Base-by-base conservation (phyloP, 139 green algal genomes). In the Parachlorella kessleri region DNA sequence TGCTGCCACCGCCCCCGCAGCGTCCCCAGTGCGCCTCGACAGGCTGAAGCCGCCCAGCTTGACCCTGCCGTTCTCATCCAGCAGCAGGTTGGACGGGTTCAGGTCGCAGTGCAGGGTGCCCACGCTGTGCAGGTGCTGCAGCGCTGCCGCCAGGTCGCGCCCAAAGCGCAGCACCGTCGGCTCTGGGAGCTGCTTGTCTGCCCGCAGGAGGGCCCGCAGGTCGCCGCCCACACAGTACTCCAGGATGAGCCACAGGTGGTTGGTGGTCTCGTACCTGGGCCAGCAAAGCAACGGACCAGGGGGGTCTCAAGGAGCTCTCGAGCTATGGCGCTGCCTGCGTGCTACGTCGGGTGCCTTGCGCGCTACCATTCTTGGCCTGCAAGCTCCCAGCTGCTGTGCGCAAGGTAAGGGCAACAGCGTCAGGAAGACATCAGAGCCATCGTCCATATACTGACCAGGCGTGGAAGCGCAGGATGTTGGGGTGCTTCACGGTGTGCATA, bases 161-260 rank as follows among this genome's bases (percentile, higher is more conserved):
- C 65, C 94, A 84, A 99, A 96, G 79, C 95, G 91, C 71, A 94
- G 90, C 18, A 98, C 91, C 38, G 88, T 95, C 35, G 83, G 79
- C 81, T 98, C 94, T 18, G 96, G 96, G 32, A 99, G 85, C 6
- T 73, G 73, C 30, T 91, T 84, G 72, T 99, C 96, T 83, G 94
- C 83, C 30, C 86, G 73, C 39, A 99, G 86, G 78, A 99, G 81
- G 0, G 88, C 88, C 81, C 95, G 88, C 55, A 99, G 87, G 84
- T 97, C 93, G 0, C 96, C 96, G 1, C 96, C 96, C 10, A 98
- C 96, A 70, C 95, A 98, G 85, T 97, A 99, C 86, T 99, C 96
- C 70, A 99, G 85, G 42, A 99, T 96, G n/a, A 99, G 90, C 96
- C 96, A 99, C 48, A 98, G 82, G 80, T 98, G 93, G 86, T 98